phyloP scores from a whole-genome alignment of 306 rosid species.

The Begonia masoniana region DNA sequence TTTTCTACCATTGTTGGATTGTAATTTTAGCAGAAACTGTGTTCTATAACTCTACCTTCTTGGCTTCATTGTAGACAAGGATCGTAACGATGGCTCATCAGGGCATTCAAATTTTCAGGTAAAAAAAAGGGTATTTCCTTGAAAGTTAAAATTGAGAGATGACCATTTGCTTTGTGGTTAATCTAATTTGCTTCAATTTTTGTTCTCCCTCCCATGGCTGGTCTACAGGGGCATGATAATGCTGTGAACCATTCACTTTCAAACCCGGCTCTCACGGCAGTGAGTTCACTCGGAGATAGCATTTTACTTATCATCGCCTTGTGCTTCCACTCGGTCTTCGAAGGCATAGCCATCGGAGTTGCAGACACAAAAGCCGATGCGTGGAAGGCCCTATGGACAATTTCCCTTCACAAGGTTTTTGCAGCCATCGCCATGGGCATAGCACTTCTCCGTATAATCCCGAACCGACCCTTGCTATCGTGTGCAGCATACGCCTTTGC shows the following conservation, averaged over 20 bases:
- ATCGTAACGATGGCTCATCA: not conserved
- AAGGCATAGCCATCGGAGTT: conserved; percentile 74
- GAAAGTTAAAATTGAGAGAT: not conserved
- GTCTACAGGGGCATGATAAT: conserved; percentile 22
- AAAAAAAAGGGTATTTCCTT: not conserved
- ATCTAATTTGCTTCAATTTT: conserved; percentile 3
- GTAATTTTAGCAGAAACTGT: not conserved
- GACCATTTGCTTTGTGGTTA: not conserved
- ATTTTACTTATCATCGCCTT: conserved; percentile 49
- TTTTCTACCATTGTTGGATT: too few relatives aligned
- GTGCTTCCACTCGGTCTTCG: conserved; percentile 68
- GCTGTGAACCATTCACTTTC: conserved; percentile 14
- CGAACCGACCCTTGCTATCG: conserved; percentile 41
- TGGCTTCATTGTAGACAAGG: conserved; percentile 5
- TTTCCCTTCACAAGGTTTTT: conserved; percentile 65
- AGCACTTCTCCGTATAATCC: conserved; percentile 73
- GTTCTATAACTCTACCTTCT: not conserved
- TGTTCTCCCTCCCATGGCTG: not conserved
- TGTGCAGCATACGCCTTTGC: conserved; percentile 50
- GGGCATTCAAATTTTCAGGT: conserved; percentile 29
- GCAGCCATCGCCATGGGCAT: conserved; percentile 90
- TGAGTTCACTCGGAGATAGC: conserved; percentile 48
- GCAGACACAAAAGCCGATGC: conserved; percentile 53
- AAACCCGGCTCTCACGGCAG: conserved; percentile 13
- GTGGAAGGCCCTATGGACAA: conserved; percentile 83